Conservation (phyloP, 305 asterid species). For the Petunia hybrid region DNA sequence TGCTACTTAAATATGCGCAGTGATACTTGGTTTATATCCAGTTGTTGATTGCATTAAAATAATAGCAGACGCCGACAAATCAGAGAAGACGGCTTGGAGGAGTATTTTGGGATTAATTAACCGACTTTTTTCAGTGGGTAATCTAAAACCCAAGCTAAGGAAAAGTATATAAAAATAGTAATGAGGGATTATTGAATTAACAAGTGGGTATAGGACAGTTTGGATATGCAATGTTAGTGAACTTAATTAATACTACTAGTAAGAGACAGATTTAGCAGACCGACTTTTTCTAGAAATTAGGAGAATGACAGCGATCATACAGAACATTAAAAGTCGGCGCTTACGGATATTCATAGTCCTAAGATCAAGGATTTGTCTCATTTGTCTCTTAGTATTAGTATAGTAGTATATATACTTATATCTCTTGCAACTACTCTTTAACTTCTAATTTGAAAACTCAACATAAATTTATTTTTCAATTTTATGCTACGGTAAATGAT, state of each 20-base stretch:
- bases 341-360: background rate
- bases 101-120: slow-evolving; percentile 14
- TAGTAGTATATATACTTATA: too few species aligned
- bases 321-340: slow-evolving; percentile 42
- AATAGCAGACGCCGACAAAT: slow-evolving; percentile 38
- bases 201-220: slow-evolving; percentile 28
- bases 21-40: background rate
- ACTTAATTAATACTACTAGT: too few species aligned
- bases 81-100: slow-evolving; percentile 38
- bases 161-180: too few species aligned
- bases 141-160: slow-evolving; percentile 29
- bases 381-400: background rate
- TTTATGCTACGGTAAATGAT: background rate
- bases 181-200: background rate
- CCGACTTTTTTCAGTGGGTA: slow-evolving; percentile 34
- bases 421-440: background rate
- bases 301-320: slow-evolving; percentile 43
- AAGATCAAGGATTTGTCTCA: background rate
- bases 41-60: background rate
- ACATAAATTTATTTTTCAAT: too few species aligned
- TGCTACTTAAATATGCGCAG: background rate
- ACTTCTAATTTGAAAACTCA: too few species aligned
- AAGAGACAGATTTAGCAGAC: slow-evolving; percentile 12
- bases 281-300: slow-evolving; percentile 31
- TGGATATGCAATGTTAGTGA: slow-evolving; percentile 7